Base-by-base conservation (phyloP, 2,329 filamentous ascomycete genomes). In the Colletotrichum ledebouriae region DNA sequence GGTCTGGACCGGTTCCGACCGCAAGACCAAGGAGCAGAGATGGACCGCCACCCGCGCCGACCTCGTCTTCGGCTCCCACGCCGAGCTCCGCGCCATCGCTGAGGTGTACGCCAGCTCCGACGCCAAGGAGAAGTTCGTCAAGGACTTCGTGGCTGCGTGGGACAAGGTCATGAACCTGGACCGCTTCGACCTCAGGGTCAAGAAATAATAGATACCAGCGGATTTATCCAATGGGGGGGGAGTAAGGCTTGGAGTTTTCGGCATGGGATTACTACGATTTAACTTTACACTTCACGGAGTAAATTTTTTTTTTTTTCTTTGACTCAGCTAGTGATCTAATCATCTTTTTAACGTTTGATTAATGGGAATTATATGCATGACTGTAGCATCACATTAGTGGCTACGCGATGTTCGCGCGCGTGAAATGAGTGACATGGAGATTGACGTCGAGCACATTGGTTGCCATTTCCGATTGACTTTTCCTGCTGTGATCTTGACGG, bases 111-210 rank as follows among this genome's bases (percentile, higher is more conserved):
- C 82, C 46, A 84, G 83, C 71, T 75, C 82, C 0, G 91, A 91
- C 73, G 84, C 82, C n/a, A 77, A 85, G 67, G 83, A 87, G 67
- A 90, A 89, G 83, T 91, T 94, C 69, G 86, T 89, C 55, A 87
- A 86, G 78, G 91, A 94, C 82, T 94, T 94, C 74, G 84, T 93
- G 12, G 81, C 84, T 9, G 89, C 89, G 2, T 94, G 91, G 91
- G 82, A 83, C 74, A 94, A 94, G 89, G 87, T 94, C 15, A 90
- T 91, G 87, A 90, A 91, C 75, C 77, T 90, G 62, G 91, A 94
- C 77, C 86, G 91, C n/a, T 94, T 89, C 75, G 91, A 93, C 72
- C 67, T 88, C 29, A 68, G 71, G 44, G 56, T 59, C 56, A 71
- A 64, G 60, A 77, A 69, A 59, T 77, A 69, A 46, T 62, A 55